These are phyloP conservation scores for Aaosphaeria arxii DNA, from an alignment of 2,329 filamentous ascomycete species.

Conservation along the genomic window DNA sequence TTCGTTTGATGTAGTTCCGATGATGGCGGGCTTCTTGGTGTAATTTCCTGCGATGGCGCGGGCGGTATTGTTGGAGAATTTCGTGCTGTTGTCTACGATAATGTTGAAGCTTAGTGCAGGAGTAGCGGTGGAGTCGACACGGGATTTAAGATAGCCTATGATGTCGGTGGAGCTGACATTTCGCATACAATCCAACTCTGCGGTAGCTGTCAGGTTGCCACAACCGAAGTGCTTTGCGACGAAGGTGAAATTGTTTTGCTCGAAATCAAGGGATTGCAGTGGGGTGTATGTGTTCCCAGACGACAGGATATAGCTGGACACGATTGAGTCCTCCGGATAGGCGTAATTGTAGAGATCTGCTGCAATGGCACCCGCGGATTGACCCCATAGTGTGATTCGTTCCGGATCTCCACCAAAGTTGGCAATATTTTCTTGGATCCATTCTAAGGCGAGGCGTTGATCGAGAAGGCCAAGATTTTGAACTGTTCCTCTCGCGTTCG, in stretches of 20 bases:
- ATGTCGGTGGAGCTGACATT: constrained; percentile 26
- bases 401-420: constrained; percentile 33
- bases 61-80: constrained; percentile 35
- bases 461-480: constrained; percentile 42
- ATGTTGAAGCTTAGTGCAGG: constrained; percentile 26
- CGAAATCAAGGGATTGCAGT: constrained; percentile 10
- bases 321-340: constrained; percentile 48
- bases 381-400: constrained; percentile 40
- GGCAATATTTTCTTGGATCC: constrained; percentile 40
- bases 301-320: constrained; percentile 21
- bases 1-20: constrained; percentile 34
- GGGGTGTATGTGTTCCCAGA: constrained; percentile 17
- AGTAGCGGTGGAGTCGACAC: constrained; percentile 8
- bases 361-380: constrained; percentile 36
- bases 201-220: constrained; percentile 10
- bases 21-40: constrained; percentile 33
- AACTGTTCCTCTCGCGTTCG: constrained; percentile 30
- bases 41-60: constrained; percentile 24
- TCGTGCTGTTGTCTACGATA: constrained; percentile 26
- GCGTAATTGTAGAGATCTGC: constrained; percentile 52
- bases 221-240: constrained; percentile 38
- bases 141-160: constrained; percentile 28
- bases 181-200: constrained; percentile 38
- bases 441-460: constrained; percentile 38
- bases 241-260: constrained; percentile 37